A percentile compares a stretch with the other conserved stretches of the same genome.
These are phyloP conservation scores for Chaetomium cochliodes DNA, from an alignment of 495 filamentous ascomycete species.

Conservation along the genomic window DNA sequence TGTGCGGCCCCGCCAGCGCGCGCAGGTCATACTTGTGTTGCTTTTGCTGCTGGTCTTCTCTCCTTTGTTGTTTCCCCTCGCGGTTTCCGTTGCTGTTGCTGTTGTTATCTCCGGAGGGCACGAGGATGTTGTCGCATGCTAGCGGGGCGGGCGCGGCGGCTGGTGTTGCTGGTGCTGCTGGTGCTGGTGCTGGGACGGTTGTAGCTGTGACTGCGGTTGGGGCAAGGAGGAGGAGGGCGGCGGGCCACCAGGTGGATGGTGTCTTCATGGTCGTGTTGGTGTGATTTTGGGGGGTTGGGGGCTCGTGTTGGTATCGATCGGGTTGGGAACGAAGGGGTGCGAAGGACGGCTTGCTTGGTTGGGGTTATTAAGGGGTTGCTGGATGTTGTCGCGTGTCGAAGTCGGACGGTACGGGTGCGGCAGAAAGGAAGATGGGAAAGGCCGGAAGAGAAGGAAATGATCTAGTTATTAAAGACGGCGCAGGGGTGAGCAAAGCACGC, in stretches of 20 bases:
- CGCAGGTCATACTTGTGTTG: conserved; percentile 62
- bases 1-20: conserved; percentile 69
- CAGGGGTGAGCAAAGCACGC: background rate
- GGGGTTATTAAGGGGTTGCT: background rate
- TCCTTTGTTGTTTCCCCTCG: too few relatives aligned
- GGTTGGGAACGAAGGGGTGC: too few relatives aligned
- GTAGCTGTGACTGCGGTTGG: background rate
- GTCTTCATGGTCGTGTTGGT: conserved; percentile 11
- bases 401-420: conserved; percentile 1
- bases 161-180: conserved; percentile 25
- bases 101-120: conserved; percentile 38
- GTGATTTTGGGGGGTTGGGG: too few relatives aligned
- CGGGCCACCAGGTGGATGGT: conserved; percentile 15
- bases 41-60: too few relatives aligned
- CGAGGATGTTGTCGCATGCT: conserved; percentile 60
- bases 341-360: too few relatives aligned
- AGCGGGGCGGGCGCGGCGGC: conserved; percentile 9
- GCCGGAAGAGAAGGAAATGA: background rate
- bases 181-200: conserved; percentile 33
- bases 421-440: background rate
- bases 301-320: too few relatives aligned
- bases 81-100: too few relatives aligned
- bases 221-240: conserved; percentile 37
- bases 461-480: background rate
- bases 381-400: background rate